These are phyloP conservation scores for Talaromyces amestolkiae DNA, from an alignment of 2,329 filamentous ascomycete genomes.

Conservation along the genomic window DNA sequence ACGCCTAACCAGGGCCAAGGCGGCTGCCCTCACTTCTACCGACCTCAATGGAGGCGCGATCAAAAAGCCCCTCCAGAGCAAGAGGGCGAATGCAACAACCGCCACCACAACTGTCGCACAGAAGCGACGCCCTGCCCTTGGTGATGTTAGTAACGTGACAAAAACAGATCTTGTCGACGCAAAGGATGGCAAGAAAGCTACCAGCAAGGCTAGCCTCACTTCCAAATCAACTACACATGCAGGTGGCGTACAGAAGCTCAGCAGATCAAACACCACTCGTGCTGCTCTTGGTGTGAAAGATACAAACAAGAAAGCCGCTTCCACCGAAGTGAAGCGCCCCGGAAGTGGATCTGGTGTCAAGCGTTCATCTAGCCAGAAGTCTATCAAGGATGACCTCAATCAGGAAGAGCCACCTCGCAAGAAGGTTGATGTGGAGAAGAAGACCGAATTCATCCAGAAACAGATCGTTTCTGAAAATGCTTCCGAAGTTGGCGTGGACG, in stretches of 20 bases:
- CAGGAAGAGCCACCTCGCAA: constrained; percentile 66
- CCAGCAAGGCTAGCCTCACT: constrained; percentile 63
- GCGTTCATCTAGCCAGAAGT: constrained; percentile 53
- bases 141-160: constrained; percentile 91
- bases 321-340: constrained; percentile 65
- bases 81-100: constrained; percentile 57
- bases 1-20: constrained; percentile 90
- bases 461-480: constrained; percentile 32
- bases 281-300: constrained; percentile 66
- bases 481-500: constrained; percentile 31
- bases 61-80: constrained; percentile 66
- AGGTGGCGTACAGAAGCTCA: constrained; percentile 75
- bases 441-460: constrained; percentile 37
- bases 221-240: constrained; percentile 76
- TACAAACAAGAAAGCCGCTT: constrained; percentile 58
- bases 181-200: constrained; percentile 71
- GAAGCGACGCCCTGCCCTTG: constrained; percentile 79
- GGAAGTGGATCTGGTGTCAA: constrained; percentile 72
- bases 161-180: constrained; percentile 61
- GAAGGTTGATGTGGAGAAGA: constrained; percentile 59
- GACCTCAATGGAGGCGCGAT: constrained; percentile 63
- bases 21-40: constrained; percentile 61
- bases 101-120: constrained; percentile 46
- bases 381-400: constrained; percentile 58
- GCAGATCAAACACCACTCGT: constrained; percentile 60